Conservation (phyloP, 768 basidiomycete species). For the Omphalotus guepiniiformis region DNA sequence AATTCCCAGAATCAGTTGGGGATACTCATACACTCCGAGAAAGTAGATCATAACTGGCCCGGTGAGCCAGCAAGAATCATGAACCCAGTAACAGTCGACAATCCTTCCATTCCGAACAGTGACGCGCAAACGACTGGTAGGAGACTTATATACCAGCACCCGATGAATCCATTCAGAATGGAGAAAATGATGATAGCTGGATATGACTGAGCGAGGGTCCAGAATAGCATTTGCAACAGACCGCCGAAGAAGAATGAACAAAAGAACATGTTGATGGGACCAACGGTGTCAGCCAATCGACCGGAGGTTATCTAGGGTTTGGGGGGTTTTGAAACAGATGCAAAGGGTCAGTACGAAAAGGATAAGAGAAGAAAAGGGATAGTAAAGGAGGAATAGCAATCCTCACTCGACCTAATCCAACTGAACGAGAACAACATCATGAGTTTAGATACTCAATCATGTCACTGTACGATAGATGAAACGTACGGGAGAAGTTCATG, state of each 20-base stretch:
- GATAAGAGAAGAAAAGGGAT: neutral
- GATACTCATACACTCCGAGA: neutral
- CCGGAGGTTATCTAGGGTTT: constrained; percentile 27
- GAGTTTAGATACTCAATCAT: neutral
- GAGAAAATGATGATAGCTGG: constrained; percentile 26
- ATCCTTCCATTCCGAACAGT: constrained; percentile 20
- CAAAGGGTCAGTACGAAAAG: neutral
- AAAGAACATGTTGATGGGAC: constrained; percentile 36
- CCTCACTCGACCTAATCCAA: constrained; percentile 20
- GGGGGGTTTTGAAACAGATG: neutral
- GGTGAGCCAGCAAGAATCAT: constrained; percentile 21
- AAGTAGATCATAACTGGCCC: constrained; percentile 7
- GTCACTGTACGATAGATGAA: neutral
- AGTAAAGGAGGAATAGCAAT: too few relatives aligned
- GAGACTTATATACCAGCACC: constrained; percentile 30
- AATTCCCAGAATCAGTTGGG: neutral
- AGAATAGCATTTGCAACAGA: constrained; percentile 31
- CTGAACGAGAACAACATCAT: constrained; percentile 4
- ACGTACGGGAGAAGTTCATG: constrained; percentile 20
- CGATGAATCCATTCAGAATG: constrained; percentile 29
- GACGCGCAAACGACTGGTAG: constrained; percentile 26
- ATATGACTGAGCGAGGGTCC: constrained; percentile 31
- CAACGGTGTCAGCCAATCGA: constrained; percentile 32
- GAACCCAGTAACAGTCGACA: constrained; percentile 21
- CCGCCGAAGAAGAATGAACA: constrained; percentile 29